Conservation (phyloP, 202 grass and related monocot genomes). For the Schoenoplectus tabernaemontani region DNA sequence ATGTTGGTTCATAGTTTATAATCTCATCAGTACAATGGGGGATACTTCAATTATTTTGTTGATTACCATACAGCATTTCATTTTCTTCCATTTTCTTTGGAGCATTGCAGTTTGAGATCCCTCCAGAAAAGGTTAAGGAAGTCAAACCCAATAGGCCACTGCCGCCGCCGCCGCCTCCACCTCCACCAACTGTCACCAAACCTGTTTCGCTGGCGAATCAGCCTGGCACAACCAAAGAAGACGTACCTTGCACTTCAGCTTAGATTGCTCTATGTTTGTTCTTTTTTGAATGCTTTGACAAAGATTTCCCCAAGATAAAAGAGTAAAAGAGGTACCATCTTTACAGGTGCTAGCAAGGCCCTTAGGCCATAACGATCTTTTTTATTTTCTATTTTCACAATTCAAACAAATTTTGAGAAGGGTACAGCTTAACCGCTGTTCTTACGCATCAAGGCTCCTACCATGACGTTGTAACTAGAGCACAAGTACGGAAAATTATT, state of each 20-base stretch:
- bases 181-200: conserved; percentile 33
- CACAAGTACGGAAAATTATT: neutral
- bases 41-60: neutral
- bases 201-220: neutral
- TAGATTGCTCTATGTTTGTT: conserved; percentile 7
- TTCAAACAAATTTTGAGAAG: neutral
- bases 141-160: conserved; percentile 60
- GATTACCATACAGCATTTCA: neutral
- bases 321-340: neutral
- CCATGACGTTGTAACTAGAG: neutral
- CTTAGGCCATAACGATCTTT: too few species aligned
- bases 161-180: conserved; percentile 41
- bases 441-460: neutral
- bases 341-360: neutral
- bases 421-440: neutral
- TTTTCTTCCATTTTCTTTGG: neutral
- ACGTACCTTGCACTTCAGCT: conserved; percentile 70
- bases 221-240: conserved; percentile 27
- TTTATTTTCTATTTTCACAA: neutral
- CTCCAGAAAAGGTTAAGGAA: conserved; percentile 41
- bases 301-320: neutral
- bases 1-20: neutral
- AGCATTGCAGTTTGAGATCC: conserved; percentile 46
- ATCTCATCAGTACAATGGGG: neutral
- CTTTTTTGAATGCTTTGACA: neutral